These are phyloP conservation scores for Rutstroemia sydowiana DNA, from an alignment of 2,329 filamentous ascomycete genomes.

Conservation along the genomic window DNA sequence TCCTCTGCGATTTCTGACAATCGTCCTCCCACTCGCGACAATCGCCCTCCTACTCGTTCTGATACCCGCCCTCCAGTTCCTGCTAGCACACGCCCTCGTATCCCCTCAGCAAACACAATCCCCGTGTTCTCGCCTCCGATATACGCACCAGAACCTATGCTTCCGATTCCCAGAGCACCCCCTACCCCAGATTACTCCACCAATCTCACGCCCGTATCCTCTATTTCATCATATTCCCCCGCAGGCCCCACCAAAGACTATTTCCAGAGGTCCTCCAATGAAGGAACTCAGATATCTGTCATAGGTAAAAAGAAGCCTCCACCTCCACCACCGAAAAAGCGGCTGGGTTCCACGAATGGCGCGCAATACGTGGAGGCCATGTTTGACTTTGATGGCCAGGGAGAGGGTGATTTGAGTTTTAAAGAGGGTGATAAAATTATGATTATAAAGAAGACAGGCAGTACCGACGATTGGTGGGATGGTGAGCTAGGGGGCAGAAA, in stretches of 20 bases:
- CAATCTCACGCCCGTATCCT: constrained; percentile 22
- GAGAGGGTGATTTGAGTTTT: constrained; percentile 64
- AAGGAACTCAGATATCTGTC: constrained; percentile 35
- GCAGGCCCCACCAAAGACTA: constrained; percentile 25
- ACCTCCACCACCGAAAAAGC: constrained; percentile 55
- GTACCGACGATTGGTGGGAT: constrained; percentile 82
- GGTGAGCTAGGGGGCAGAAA: constrained; percentile 62
- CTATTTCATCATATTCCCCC: constrained; percentile 23
- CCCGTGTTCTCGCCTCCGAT: constrained; percentile 33
- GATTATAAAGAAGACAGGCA: constrained; percentile 70
- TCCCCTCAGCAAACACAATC: constrained; percentile 26
- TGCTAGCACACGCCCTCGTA: constrained; percentile 3
- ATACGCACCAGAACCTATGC: constrained; percentile 11
- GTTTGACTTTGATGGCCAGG: constrained; percentile 68
- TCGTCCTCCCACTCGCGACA: background rate
- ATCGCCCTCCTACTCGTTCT: background rate
- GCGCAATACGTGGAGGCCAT: constrained; percentile 51
- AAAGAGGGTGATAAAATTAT: constrained; percentile 70
- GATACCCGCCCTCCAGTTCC: constrained; percentile 1
- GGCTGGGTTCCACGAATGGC: constrained; percentile 40
- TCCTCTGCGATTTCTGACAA: constrained; percentile 8
- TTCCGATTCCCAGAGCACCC: constrained; percentile 6
- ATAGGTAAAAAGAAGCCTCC: constrained; percentile 63
- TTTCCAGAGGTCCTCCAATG: constrained; percentile 27
- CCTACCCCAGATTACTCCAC: constrained; percentile 21